These are phyloP conservation scores for Claviceps africana DNA, from an alignment of 2,329 filamentous ascomycete genomes.

Conservation along the genomic window DNA sequence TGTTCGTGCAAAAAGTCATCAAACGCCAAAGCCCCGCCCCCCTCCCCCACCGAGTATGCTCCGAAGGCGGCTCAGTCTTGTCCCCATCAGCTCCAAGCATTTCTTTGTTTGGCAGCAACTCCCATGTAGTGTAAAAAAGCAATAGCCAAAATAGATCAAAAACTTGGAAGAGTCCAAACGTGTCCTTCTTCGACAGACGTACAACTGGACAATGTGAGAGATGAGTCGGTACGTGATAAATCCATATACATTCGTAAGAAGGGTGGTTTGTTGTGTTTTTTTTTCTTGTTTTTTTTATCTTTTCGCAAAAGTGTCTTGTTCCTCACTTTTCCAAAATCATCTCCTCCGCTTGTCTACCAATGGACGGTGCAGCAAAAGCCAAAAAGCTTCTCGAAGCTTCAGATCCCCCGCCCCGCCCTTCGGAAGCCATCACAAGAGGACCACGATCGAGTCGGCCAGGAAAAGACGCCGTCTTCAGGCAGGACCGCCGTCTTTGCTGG, in stretches of 20 bases:
- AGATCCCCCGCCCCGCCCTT: neutral
- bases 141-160: neutral
- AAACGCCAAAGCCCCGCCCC: conserved; percentile 3
- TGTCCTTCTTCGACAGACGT: neutral
- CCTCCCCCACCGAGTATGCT: neutral
- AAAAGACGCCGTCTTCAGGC: conserved; percentile 9
- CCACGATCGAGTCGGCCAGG: too few species aligned
- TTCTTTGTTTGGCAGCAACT: neutral
- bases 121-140: neutral
- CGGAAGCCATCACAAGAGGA: neutral
- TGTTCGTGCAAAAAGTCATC: conserved; percentile 20
- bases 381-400: neutral
- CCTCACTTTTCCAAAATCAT: neutral
- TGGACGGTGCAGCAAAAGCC: neutral
- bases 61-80: neutral
- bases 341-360: neutral
- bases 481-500: conserved; percentile 29
- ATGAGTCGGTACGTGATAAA: conserved; percentile 22
- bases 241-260: conserved; percentile 22
- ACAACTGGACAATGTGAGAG: neutral
- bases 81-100: neutral
- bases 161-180: neutral
- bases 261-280: neutral
- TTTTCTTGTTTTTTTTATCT: neutral
- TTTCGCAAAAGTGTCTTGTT: neutral